Percentiles rank a stretch among this genome's conserved stretches.
phyloP scores from a whole-genome alignment of 345 rosid genomes.

The Acer campestre region DNA sequence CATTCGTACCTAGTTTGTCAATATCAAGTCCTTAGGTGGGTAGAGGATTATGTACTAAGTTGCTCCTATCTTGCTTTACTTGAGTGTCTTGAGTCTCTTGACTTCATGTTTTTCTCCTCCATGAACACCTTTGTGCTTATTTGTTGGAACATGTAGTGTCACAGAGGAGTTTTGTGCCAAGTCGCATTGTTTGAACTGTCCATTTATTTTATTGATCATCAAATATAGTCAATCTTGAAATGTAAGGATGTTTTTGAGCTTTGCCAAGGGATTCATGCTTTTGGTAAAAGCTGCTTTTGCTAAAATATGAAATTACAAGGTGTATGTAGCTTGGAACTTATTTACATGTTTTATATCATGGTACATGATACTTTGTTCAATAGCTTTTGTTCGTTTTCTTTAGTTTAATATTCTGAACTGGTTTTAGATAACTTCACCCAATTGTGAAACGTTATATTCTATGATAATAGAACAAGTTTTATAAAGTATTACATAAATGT shows the following conservation, averaged over 20 bases:
- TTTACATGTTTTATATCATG: not conserved
- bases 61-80: not conserved
- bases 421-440: not conserved
- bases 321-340: not conserved
- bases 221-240: not conserved
- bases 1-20: not conserved
- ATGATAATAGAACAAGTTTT: not conserved
- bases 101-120: no score
- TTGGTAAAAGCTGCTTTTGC: not conserved
- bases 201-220: no score
- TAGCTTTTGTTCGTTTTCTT: not conserved
- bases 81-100: not conserved
- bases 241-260: not conserved
- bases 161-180: no score
- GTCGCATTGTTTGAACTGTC: no score
- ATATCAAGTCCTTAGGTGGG: not conserved
- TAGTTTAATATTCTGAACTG: not conserved
- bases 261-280: not conserved
- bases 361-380: not conserved
- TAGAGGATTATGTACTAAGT: not conserved
- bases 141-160: no score
- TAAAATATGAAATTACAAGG: not conserved
- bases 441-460: not conserved
- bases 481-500: not conserved
- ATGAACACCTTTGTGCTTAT: no score